Evolutionary conservation across 257 asterid species (phyloP).

Genomic region (Vinca minor): DNA sequence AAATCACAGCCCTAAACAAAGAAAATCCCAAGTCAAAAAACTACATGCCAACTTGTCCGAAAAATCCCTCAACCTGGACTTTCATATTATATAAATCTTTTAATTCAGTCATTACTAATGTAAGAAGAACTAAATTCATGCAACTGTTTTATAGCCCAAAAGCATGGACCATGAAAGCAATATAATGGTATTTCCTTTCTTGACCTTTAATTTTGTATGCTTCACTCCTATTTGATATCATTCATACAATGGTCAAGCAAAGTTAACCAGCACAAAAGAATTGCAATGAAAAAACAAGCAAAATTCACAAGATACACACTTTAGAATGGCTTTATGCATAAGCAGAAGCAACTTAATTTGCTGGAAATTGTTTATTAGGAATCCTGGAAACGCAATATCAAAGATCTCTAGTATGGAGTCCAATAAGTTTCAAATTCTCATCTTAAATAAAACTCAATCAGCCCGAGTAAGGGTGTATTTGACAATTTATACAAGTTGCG

Average conservation of each 20-base stretch:
- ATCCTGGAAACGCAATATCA: neutral
- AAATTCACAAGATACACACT: neutral
- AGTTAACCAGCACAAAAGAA: neutral
- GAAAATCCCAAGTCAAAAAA: constrained; percentile 10
- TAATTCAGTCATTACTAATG: no score
- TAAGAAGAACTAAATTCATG: neutral
- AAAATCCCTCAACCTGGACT: neutral
- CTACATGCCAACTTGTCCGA: neutral
- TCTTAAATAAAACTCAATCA: neutral
- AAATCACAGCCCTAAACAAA: constrained; percentile 24
- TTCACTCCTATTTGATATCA: neutral
- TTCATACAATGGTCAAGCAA: neutral
- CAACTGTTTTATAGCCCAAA: neutral
- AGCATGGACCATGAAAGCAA: neutral
- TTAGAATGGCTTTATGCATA: neutral
- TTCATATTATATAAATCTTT: no score
- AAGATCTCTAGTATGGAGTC: neutral
- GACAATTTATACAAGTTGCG: constrained; percentile 14
- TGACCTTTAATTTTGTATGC: neutral
- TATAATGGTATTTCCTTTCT: neutral
- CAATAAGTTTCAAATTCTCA: neutral
- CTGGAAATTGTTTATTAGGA: no score
- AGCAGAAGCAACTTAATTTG: neutral
- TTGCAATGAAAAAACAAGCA: neutral
- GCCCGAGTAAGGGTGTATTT: neutral